phyloP scores from a whole-genome alignment of 202 grass and related monocot genomes.

The Cymbopogon flexuosus region DNA sequence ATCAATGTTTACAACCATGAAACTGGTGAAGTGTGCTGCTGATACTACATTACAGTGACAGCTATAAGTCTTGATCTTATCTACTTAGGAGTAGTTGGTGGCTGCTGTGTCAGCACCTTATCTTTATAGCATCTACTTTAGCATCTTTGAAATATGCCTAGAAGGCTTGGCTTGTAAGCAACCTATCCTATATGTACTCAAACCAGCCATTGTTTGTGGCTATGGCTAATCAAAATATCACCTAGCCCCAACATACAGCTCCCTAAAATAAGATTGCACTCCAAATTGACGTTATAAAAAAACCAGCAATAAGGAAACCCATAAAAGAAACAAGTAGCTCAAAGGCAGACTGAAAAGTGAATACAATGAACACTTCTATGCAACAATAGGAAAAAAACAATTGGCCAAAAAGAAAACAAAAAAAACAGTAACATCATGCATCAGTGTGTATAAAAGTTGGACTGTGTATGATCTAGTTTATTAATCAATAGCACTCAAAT shows the following conservation, averaged over 20 bases:
- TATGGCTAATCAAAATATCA: too few relatives aligned
- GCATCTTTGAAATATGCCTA: too few relatives aligned
- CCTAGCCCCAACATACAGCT: neutral
- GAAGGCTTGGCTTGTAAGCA: too few relatives aligned
- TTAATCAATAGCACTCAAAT: neutral
- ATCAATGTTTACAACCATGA: neutral
- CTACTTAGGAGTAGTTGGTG: too few relatives aligned
- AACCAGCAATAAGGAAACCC: neutral
- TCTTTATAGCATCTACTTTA: too few relatives aligned
- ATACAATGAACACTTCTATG: neutral
- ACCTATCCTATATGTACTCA: too few relatives aligned
- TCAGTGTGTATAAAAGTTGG: neutral
- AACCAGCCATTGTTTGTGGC: too few relatives aligned
- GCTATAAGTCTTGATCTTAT: too few relatives aligned
- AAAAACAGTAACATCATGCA: neutral
- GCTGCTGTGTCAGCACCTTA: too few relatives aligned
- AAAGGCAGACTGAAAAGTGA: neutral
- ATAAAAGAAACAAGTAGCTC: neutral
- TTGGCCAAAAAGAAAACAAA: neutral
- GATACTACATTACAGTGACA: neutral
- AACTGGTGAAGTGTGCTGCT: neutral
- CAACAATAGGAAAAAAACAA: neutral
- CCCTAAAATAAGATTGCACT: neutral
- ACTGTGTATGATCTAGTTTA: slow-evolving; percentile 13
- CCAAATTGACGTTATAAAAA: neutral